Evolutionary conservation across 345 rosid species (phyloP).

Genomic region (Pistacia atlantica): DNA sequence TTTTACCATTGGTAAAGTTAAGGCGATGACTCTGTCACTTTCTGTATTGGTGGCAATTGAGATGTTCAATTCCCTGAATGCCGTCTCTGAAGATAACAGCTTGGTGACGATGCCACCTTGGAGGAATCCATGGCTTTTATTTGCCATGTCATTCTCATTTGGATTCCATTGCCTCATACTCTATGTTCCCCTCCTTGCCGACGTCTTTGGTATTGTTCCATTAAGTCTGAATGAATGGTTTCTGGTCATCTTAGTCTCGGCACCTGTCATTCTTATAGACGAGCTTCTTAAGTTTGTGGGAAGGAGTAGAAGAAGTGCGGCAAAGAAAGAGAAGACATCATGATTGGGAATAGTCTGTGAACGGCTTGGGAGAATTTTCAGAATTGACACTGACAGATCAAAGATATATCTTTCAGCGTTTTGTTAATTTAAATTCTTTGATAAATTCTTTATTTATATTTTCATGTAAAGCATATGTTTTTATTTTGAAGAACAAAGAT

Average conservation of each 20-base stretch:
- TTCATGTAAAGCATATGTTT: background rate
- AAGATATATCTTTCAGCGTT: background rate
- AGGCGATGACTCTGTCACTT: conserved; percentile 84
- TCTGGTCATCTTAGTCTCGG: conserved; percentile 71
- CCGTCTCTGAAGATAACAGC: conserved; percentile 87
- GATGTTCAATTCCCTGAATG: conserved; percentile 90
- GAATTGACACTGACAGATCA: conserved; percentile 10
- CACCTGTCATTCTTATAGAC: conserved; percentile 82
- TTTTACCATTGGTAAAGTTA: conserved; percentile 80
- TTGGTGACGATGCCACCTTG: conserved; percentile 84
- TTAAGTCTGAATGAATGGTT: conserved; percentile 75
- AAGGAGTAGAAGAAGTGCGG: conserved; percentile 44
- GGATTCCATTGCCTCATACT: conserved; percentile 85
- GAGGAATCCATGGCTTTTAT: conserved; percentile 90
- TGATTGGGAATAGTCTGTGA: background rate
- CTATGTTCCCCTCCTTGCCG: conserved; percentile 78
- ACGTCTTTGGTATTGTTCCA: conserved; percentile 78
- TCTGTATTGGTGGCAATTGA: conserved; percentile 89
- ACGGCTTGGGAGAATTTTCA: background rate
- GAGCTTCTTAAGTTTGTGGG: conserved; percentile 71
- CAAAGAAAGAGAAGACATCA: conserved; percentile 50
- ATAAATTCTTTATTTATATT: conserved; percentile 5
- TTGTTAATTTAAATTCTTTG: conserved; percentile 20
- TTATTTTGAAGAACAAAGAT: background rate
- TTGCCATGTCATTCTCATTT: conserved; percentile 83